phyloP scores from a whole-genome alignment of 768 basidiomycete genomes.

The Pleurotus salmoneostramineus region DNA sequence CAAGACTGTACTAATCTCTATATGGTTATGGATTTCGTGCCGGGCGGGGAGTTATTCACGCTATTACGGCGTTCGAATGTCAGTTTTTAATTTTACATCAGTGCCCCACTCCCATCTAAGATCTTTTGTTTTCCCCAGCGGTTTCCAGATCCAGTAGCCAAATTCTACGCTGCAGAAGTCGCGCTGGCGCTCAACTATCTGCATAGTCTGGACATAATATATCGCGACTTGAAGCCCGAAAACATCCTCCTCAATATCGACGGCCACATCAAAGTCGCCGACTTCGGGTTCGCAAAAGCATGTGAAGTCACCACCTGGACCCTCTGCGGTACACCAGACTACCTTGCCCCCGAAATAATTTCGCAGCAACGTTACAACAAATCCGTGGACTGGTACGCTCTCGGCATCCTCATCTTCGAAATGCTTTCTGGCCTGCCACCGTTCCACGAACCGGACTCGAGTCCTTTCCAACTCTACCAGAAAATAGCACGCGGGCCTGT shows the following conservation, averaged over 20 bases:
- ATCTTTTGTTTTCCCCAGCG: slow-evolving; percentile 40
- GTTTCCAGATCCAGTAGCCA: slow-evolving; percentile 95
- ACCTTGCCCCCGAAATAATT: slow-evolving; percentile 92
- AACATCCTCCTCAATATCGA: slow-evolving; percentile 92
- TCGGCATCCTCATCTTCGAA: slow-evolving; percentile 95
- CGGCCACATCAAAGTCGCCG: slow-evolving; percentile 95
- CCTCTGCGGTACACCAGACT: slow-evolving; percentile 93
- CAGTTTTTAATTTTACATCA: slow-evolving; percentile 21
- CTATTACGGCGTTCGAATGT: slow-evolving; percentile 88
- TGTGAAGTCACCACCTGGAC: slow-evolving; percentile 91
- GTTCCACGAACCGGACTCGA: slow-evolving; percentile 83
- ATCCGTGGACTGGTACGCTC: slow-evolving; percentile 97
- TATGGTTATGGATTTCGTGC: slow-evolving; percentile 97
- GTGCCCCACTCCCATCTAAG: not conserved
- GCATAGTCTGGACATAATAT: slow-evolving; percentile 85
- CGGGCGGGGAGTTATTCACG: slow-evolving; percentile 96
- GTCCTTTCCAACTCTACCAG: slow-evolving; percentile 87
- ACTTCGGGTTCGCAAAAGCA: slow-evolving; percentile 94
- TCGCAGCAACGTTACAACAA: slow-evolving; percentile 88
- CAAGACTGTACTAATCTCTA: slow-evolving; percentile 92
- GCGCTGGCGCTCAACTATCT: slow-evolving; percentile 90
- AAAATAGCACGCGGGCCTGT: slow-evolving; percentile 78
- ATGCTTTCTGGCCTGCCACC: slow-evolving; percentile 97
- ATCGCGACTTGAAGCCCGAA: slow-evolving; percentile 97
- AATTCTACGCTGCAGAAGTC: slow-evolving; percentile 97